phyloP scores from a whole-genome alignment of 2,329 filamentous ascomycete genomes.

The Diaporthe destruens region DNA sequence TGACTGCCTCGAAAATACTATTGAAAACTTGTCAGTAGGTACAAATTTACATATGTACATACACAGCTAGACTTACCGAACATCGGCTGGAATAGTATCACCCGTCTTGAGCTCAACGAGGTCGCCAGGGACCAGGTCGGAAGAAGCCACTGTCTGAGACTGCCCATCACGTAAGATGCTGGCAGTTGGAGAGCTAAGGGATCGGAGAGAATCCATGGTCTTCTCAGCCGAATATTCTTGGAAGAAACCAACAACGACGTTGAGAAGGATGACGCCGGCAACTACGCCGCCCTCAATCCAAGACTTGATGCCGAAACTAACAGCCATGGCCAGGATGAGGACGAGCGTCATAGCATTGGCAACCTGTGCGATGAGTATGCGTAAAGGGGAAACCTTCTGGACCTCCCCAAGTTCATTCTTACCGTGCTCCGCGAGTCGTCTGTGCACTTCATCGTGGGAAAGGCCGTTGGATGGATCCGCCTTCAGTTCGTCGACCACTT shows the following conservation, averaged over 20 bases:
- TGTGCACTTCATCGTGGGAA: background rate
- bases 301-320: constrained; percentile 63
- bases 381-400: constrained; percentile 1
- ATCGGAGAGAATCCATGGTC: constrained; percentile 64
- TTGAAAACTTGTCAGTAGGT: constrained; percentile 10
- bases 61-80: constrained; percentile 46
- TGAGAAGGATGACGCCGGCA: constrained; percentile 63
- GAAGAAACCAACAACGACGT: constrained; percentile 66
- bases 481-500: background rate
- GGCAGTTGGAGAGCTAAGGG: constrained; percentile 59
- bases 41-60: too few relatives aligned
- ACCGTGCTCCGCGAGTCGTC: constrained; percentile 1
- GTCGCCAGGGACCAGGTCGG: constrained; percentile 68
- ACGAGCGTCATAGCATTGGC: constrained; percentile 74
- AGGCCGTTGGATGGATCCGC: background rate
- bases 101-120: constrained; percentile 65
- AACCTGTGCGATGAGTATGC: constrained; percentile 61
- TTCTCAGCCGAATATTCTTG: constrained; percentile 67
- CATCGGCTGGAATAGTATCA: constrained; percentile 58
- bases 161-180: constrained; percentile 63
- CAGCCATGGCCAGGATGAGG: constrained; percentile 62
- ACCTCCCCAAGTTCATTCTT: constrained; percentile 3
- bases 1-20: constrained; percentile 62
- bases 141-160: constrained; percentile 62
- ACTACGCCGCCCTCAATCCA: constrained; percentile 69